phyloP scores from a whole-genome alignment of 202 grass and related monocot genomes.

The Eragrostis tef region DNA sequence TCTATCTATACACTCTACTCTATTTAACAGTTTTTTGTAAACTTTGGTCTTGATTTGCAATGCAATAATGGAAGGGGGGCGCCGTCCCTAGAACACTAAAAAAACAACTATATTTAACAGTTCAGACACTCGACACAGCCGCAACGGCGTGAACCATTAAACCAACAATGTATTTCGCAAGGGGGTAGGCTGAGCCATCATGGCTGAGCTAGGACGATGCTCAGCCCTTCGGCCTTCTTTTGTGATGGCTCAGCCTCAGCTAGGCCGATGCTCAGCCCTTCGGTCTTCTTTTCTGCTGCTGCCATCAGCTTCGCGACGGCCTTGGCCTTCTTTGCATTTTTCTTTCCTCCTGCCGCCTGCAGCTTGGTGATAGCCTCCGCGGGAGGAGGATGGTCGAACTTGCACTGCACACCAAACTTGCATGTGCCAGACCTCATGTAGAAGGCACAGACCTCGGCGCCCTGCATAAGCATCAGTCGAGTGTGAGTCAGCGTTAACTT shows the following conservation, averaged over 20 bases:
- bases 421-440: slow-evolving; percentile 90
- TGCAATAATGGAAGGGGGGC: too few relatives aligned
- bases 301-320: slow-evolving; percentile 62
- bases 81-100: too few relatives aligned
- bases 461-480: slow-evolving; percentile 47
- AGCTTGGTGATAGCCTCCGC: slow-evolving; percentile 61
- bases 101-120: too few relatives aligned
- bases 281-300: not conserved
- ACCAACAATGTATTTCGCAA: not conserved
- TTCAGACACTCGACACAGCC: not conserved
- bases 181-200: not conserved
- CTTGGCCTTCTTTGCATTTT: slow-evolving; percentile 17
- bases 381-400: slow-evolving; percentile 75
- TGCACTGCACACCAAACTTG: slow-evolving; percentile 73
- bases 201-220: not conserved
- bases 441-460: slow-evolving; percentile 64
- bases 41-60: too few relatives aligned
- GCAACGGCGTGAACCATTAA: not conserved
- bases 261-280: not conserved
- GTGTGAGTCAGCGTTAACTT: not conserved
- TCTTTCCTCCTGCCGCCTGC: slow-evolving; percentile 44
- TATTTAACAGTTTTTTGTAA: too few relatives aligned
- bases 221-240: not conserved
- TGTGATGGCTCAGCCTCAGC: not conserved
- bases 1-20: not conserved